Percentiles rank a stretch among this genome's conserved stretches.
phyloP scores from a whole-genome alignment of 1,284 basidiomycete species.

The Megacollybia platyphylla region DNA sequence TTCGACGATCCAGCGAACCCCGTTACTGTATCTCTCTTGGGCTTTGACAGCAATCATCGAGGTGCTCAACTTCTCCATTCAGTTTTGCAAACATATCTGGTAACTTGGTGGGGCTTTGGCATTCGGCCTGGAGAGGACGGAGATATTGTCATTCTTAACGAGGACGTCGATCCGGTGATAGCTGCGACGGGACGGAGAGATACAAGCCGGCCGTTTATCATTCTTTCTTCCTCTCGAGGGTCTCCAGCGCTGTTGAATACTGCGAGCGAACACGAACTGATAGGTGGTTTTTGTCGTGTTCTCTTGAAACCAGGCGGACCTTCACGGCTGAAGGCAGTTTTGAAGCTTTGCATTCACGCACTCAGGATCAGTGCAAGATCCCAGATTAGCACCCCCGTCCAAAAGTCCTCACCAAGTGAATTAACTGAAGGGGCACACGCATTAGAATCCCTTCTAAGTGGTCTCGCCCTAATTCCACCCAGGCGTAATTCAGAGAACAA shows the following conservation, averaged over 20 bases:
- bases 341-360: conserved; percentile 64
- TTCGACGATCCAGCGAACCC: conserved; percentile 30
- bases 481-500: conserved; percentile 43
- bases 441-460: background rate
- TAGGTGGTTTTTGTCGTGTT: conserved; percentile 80
- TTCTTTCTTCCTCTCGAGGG: conserved; percentile 62
- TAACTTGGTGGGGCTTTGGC: conserved; percentile 69
- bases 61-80: conserved; percentile 60
- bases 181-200: conserved; percentile 46
- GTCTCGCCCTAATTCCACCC: conserved; percentile 10
- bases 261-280: conserved; percentile 58
- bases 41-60: conserved; percentile 56
- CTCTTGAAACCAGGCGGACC: conserved; percentile 88
- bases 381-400: conserved; percentile 8
- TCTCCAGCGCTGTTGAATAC: conserved; percentile 50
- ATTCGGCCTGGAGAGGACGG: conserved; percentile 37
- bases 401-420: background rate
- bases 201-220: conserved; percentile 54
- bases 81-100: conserved; percentile 57
- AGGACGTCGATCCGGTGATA: conserved; percentile 52
- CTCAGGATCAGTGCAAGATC: conserved; percentile 33
- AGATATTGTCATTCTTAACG: conserved; percentile 78
- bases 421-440: background rate
- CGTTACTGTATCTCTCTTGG: conserved; percentile 57
- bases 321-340: conserved; percentile 52